Evolutionary conservation across 1,284 basidiomycete species (phyloP).

Genomic region (Fistulinella cinereoalba): DNA sequence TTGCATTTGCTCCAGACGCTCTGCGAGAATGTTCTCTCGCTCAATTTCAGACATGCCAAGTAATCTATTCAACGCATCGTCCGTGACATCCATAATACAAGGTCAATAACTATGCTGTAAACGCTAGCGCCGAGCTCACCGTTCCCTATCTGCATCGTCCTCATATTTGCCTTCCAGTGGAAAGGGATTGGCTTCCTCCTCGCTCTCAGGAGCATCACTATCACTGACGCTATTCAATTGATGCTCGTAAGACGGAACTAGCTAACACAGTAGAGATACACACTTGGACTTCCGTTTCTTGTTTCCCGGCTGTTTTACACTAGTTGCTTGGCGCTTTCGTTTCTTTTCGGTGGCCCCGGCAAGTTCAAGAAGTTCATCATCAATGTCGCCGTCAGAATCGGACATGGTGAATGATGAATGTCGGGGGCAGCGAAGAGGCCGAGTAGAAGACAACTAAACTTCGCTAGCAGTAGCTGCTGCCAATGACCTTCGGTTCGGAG

Average conservation of each 20-base stretch:
- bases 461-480: not conserved
- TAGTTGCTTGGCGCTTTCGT: slow-evolving; percentile 41
- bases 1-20: slow-evolving; percentile 80
- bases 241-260: slow-evolving; percentile 5
- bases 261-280: slow-evolving; percentile 18
- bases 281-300: slow-evolving; percentile 55
- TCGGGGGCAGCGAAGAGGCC: not conserved
- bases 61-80: slow-evolving; percentile 49
- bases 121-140: slow-evolving; percentile 49
- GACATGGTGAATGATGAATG: slow-evolving; percentile 46
- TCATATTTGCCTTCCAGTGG: slow-evolving; percentile 90
- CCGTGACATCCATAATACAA: slow-evolving; percentile 5
- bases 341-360: slow-evolving; percentile 58
- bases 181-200: slow-evolving; percentile 63
- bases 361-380: slow-evolving; percentile 66
- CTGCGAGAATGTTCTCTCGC: slow-evolving; percentile 81
- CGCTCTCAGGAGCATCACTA: slow-evolving; percentile 54
- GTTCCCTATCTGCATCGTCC: slow-evolving; percentile 77
- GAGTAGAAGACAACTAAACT: slow-evolving; percentile 2
- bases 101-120: slow-evolving; percentile 24
- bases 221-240: slow-evolving; percentile 27
- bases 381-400: slow-evolving; percentile 66
- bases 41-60: slow-evolving; percentile 82
- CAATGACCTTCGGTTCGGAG: not conserved
- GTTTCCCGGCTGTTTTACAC: slow-evolving; percentile 29